Evolutionary conservation across 1,139 yeast genomes (phyloP), one percentile per base, ranked within the genome.

Genomic region (Geotrichum restrictum): DNA sequence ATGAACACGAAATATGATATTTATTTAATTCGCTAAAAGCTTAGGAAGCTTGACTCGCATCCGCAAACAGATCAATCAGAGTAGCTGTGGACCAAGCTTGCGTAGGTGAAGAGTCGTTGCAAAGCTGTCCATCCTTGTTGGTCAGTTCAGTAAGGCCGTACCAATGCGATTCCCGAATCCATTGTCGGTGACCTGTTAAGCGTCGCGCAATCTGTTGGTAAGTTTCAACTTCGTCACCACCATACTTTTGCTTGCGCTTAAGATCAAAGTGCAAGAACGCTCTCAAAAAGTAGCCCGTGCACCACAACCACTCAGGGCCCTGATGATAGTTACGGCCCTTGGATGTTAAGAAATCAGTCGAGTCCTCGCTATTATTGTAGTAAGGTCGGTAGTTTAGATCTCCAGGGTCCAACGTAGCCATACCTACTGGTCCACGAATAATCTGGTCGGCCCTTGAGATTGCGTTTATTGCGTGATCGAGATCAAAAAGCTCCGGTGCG

Each of bases 301-400:
- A 81, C 97, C 98, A 93, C 21, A 87, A 84, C 98, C 98, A 93
- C 67, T 93, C 98, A 1, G 98, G 98, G 1, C 98, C 98, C 70
- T 93, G 98, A 69, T 93, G 98, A 68, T 93, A 93, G 70, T 93
- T 93, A 63, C 98, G 79, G 18, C 98, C 98, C 70, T 89, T 89
- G 4, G 98, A 77, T 0, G 98, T 89, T 1, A 95, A 89, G 74
- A 89, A 93, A 67, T 93, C 96, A 7, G 78, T 80, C 51, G 80
- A 81, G 64, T 93, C 98, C 46, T 80, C 84, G 48, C 91, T 73
- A 66, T 93, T 93, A 62, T 75, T 74, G 69, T 93, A 93, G 71
- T 87, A 80, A 1, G 98, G 98, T 56, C 94, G 78, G 69, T 93
- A 93, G 69, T 93, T 89, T 74, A 82, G 79, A 70, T 93, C 98